Evolutionary conservation across 768 basidiomycete species (phyloP).

Genomic region (Pulveroboletus sp.): DNA sequence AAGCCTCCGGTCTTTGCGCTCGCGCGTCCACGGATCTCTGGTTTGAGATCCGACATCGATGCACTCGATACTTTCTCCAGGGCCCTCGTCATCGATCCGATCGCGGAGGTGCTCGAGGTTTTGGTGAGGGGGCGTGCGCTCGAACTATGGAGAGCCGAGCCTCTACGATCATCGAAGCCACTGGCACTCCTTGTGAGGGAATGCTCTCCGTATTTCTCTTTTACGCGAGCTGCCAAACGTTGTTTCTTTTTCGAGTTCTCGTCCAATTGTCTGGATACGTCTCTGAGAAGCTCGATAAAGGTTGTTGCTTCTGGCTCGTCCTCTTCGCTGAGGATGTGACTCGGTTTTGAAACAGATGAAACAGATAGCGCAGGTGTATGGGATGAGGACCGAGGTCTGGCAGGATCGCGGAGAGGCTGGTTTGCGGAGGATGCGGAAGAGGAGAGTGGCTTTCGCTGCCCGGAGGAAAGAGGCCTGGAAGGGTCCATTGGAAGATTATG

Average conservation of each 20-base stretch:
- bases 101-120: conserved; percentile 14
- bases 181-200: not conserved
- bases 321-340: conserved; percentile 10
- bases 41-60: not conserved
- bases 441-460: conserved; percentile 16
- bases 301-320: conserved; percentile 20
- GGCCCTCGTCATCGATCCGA: not conserved
- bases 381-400: conserved; percentile 19
- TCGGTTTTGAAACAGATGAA: not conserved
- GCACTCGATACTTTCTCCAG: not conserved
- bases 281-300: conserved; percentile 25
- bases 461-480: conserved; percentile 4
- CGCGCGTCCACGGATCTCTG: not conserved
- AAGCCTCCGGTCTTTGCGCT: conserved; percentile 9
- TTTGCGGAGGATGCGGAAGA: conserved; percentile 20
- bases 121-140: conserved; percentile 11
- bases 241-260: conserved; percentile 28
- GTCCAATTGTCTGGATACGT: conserved; percentile 22
- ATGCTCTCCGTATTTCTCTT: conserved; percentile 8
- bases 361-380: conserved; percentile 4
- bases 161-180: not conserved
- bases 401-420: conserved; percentile 5
- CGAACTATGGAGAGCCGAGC: not conserved
- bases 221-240: conserved; percentile 7
- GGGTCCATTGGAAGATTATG: too few species aligned